Conservation (phyloP, 73 alveolate genomes). For the Tetrahymena malaccensis region DNA sequence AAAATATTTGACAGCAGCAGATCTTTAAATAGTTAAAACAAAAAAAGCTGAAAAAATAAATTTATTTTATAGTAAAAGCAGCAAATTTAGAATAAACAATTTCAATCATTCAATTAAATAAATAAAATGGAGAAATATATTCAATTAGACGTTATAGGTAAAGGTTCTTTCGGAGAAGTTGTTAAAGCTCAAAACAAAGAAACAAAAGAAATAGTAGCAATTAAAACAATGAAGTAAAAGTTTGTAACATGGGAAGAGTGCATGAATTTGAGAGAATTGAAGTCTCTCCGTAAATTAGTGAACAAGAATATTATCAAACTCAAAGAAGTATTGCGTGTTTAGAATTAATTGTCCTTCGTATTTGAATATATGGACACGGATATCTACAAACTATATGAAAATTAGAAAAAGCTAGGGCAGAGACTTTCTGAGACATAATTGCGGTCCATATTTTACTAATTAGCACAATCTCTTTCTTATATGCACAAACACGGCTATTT, state of each 20-base stretch:
- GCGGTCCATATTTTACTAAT: constrained; percentile 70
- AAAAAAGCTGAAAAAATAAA: neutral
- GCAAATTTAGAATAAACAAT: neutral
- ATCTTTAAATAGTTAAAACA: neutral
- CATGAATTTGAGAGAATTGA: constrained; percentile 93
- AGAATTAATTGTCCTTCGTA: constrained; percentile 79
- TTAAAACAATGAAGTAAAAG: constrained; percentile 84
- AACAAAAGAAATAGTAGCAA: constrained; percentile 89
- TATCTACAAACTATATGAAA: constrained; percentile 57
- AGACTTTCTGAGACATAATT: constrained; percentile 70
- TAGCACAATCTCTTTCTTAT: constrained; percentile 83
- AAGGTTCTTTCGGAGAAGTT: constrained; percentile 92
- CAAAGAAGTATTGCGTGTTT: constrained; percentile 85
- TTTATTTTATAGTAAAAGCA: neutral
- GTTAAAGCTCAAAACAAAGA: constrained; percentile 61
- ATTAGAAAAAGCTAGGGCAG: constrained; percentile 57
- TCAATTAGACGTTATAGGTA: constrained; percentile 76
- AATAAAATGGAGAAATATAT: constrained; percentile 80
- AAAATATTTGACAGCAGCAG: neutral
- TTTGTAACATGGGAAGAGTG: constrained; percentile 96
- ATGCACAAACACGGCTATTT: constrained; percentile 92
- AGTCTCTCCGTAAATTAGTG: constrained; percentile 78
- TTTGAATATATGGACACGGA: constrained; percentile 87
- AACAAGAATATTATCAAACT: constrained; percentile 89
- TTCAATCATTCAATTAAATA: neutral